Evolutionary conservation across 2,329 filamentous ascomycete genomes (phyloP).

Genomic region (Immersiporthe knoxdaviesiana): DNA sequence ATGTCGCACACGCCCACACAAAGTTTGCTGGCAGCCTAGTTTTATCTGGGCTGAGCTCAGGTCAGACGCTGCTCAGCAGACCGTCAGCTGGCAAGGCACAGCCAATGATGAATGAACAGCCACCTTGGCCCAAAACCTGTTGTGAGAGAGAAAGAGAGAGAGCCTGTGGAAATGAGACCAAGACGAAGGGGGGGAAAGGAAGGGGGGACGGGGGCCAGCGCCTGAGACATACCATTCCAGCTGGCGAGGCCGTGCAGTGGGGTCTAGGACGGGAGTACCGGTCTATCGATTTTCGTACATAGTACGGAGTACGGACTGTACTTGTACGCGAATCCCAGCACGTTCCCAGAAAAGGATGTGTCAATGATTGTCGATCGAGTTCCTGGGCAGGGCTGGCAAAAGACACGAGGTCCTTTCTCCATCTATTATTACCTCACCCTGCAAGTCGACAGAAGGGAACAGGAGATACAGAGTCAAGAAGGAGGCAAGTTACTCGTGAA

Average conservation of each 20-base stretch:
- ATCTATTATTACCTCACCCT: background rate
- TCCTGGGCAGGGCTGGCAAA: background rate
- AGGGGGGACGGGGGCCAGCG: too few relatives aligned
- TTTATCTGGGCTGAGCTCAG: background rate
- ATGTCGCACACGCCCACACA: background rate
- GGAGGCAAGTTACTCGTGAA: background rate
- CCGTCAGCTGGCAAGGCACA: background rate
- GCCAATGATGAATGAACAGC: background rate
- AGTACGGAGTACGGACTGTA: too few relatives aligned
- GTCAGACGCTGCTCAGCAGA: background rate
- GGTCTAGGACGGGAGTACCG: background rate
- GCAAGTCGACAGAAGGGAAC: background rate
- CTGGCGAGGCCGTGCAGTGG: background rate
- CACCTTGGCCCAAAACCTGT: background rate
- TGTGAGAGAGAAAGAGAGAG: background rate
- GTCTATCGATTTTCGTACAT: background rate
- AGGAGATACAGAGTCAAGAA: too few relatives aligned
- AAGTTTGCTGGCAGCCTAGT: background rate
- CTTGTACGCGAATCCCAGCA: too few relatives aligned
- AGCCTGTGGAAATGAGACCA: background rate
- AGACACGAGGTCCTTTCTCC: background rate
- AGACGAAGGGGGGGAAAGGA: background rate
- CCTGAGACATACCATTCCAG: background rate
- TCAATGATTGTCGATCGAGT: background rate
- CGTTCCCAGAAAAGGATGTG: slow-evolving; percentile 7